Evolutionary conservation across 1,284 basidiomycete species (phyloP).

Genomic region (Papiliotrema laurentii): DNA sequence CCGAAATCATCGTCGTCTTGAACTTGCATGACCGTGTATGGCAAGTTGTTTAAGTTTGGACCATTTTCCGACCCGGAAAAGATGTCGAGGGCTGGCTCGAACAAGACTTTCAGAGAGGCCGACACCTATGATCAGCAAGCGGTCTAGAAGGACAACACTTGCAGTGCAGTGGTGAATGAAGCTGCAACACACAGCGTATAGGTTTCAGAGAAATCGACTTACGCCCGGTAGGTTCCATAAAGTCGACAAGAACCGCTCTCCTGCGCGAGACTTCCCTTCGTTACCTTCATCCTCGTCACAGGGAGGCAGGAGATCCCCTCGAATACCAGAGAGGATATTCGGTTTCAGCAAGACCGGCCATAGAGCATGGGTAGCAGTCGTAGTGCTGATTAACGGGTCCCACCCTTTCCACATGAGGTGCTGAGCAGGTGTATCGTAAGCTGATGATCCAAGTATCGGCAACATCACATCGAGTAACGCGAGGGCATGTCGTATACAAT

Average conservation of each 20-base stretch:
- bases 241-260: background rate
- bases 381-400: constrained; percentile 55
- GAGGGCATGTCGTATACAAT: constrained; percentile 12
- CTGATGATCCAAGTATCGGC: constrained; percentile 13
- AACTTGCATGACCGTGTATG: background rate
- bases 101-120: background rate
- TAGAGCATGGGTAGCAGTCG: constrained; percentile 33
- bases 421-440: constrained; percentile 17
- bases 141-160: background rate
- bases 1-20: constrained; percentile 64
- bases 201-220: background rate
- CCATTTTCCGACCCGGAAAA: background rate
- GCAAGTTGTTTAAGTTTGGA: background rate
- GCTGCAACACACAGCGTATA: background rate
- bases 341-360: constrained; percentile 62
- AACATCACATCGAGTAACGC: constrained; percentile 15
- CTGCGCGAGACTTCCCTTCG: background rate
- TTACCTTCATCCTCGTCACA: background rate
- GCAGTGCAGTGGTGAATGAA: background rate
- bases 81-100: background rate
- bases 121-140: background rate
- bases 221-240: background rate
- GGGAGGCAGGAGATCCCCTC: constrained; percentile 24
- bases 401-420: constrained; percentile 59
- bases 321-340: constrained; percentile 63